phyloP scores from a whole-genome alignment of 495 filamentous ascomycete genomes.

The Staphylotrichum longicolle region DNA sequence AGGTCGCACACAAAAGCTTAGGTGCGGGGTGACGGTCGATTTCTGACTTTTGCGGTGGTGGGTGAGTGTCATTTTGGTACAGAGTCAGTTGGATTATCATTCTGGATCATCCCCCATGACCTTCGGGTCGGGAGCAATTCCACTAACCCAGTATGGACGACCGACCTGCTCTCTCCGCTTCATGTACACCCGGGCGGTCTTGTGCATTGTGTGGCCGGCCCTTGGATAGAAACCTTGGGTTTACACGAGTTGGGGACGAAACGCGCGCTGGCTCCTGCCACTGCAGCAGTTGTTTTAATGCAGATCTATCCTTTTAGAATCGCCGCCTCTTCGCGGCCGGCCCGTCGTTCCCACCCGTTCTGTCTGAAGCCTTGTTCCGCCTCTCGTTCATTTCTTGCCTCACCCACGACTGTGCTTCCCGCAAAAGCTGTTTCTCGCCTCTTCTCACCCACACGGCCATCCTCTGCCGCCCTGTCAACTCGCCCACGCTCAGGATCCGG shows the following conservation, averaged over 20 bases:
- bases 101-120: too few relatives aligned
- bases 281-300: too few relatives aligned
- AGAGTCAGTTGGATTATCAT: background rate
- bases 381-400: constrained; percentile 17
- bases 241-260: background rate
- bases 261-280: background rate
- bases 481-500: constrained; percentile 41
- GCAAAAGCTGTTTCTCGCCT: constrained; percentile 75
- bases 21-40: too few relatives aligned
- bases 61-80: background rate
- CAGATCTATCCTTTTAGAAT: constrained; percentile 7
- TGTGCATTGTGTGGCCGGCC: too few relatives aligned
- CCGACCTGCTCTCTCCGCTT: too few relatives aligned
- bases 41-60: background rate
- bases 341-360: constrained; percentile 13
- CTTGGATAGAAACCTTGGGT: background rate
- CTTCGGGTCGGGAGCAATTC: too few relatives aligned
- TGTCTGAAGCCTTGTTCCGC: constrained; percentile 3
- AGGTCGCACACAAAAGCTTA: too few relatives aligned
- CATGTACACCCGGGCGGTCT: too few relatives aligned
- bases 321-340: constrained; percentile 28
- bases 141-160: too few relatives aligned
- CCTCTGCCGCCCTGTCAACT: constrained; percentile 38
- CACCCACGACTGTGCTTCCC: constrained; percentile 41
- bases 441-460: constrained; percentile 76